phyloP scores from a whole-genome alignment of 192 early-diverging fungal genomes.

The Geranomyces variabilis region DNA sequence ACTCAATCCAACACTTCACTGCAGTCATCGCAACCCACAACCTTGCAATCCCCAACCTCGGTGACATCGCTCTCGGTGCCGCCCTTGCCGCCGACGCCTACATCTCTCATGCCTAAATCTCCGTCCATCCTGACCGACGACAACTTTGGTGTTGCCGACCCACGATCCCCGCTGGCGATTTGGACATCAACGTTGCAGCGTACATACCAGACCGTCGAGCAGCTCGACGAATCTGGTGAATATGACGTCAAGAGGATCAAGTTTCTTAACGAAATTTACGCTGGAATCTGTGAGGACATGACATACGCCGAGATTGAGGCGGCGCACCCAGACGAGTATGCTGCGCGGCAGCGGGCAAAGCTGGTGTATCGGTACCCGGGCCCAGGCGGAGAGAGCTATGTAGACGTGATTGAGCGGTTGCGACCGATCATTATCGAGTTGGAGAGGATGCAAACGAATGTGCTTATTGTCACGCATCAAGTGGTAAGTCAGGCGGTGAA shows the following conservation, averaged over 20 bases:
- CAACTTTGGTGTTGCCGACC: conserved; percentile 33
- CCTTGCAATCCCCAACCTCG: neutral
- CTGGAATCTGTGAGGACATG: conserved; percentile 64
- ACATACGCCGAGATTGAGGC: conserved; percentile 75
- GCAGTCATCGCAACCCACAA: no score
- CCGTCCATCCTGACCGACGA: conserved; percentile 26
- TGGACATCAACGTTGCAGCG: conserved; percentile 91
- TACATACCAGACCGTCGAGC: conserved; percentile 81
- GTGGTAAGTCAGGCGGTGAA: conserved; percentile 61
- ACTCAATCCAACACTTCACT: neutral
- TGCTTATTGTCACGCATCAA: conserved; percentile 89
- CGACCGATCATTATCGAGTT: conserved; percentile 94
- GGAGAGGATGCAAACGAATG: conserved; percentile 86
- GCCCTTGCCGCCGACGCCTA: neutral
- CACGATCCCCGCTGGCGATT: conserved; percentile 46
- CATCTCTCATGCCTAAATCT: neutral
- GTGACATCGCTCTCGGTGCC: neutral
- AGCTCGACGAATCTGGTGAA: conserved; percentile 69
- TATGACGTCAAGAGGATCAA: conserved; percentile 74
- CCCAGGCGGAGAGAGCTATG: conserved; percentile 91
- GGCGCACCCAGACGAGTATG: conserved; percentile 79
- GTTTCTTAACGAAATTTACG: conserved; percentile 90
- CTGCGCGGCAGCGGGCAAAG: conserved; percentile 81
- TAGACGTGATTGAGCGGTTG: conserved; percentile 92
- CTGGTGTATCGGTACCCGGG: conserved; percentile 95